Base-by-base conservation (phyloP, 345 rosid species). In the Durio zibethinus region DNA sequence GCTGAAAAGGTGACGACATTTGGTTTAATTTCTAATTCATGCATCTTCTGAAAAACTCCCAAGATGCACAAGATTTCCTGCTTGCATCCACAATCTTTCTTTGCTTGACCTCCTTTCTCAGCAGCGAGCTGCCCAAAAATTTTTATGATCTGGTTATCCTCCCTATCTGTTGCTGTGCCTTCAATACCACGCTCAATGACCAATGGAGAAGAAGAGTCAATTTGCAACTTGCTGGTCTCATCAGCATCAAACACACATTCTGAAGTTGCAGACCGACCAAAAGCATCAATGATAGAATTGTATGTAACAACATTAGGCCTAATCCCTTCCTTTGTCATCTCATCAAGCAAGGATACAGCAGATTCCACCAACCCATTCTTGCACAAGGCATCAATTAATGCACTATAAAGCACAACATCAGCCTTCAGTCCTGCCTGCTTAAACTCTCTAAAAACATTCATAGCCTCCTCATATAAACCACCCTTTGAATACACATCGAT, bases 1-100 rank as follows among this genome's bases (percentile, higher is more conserved):
- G 99, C 97, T 25, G 99, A 93, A 76, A 95, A 93, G 0, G 99
- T 95, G 70, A 95, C 98, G 2, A 95, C 99, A 82, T 95, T 95
- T 43, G 99, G 97, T 84, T 93, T 93, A 76, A 95, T 93, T 73
- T 91, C 81, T 74, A 91, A 88, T 84, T 88, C 89, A 47, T 90
- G 97, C 97, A 95, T 93, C 86, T 89, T 95, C 27, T 81, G 90
- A 82, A 95, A 88, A 80, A 92, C 89, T 81, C 84, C 93, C 79
- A 93, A 82, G 76, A 95, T 89, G 87, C 96, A 89, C 38, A 86
- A 83, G 61, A 93, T 80, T 85, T 95, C 99, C 82, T 89, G 89
- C 72, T 83, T 85, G 76, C 86, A 85, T 54, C 85, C 43, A 74
- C 77, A 65, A 25, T 86, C 90, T 82, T 81, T 88, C 84, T 78